Percentiles rank a stretch among this genome's conserved stretches.
Conservation (phyloP, 2,329 filamentous ascomycete species). For the Didymella lethalis region DNA sequence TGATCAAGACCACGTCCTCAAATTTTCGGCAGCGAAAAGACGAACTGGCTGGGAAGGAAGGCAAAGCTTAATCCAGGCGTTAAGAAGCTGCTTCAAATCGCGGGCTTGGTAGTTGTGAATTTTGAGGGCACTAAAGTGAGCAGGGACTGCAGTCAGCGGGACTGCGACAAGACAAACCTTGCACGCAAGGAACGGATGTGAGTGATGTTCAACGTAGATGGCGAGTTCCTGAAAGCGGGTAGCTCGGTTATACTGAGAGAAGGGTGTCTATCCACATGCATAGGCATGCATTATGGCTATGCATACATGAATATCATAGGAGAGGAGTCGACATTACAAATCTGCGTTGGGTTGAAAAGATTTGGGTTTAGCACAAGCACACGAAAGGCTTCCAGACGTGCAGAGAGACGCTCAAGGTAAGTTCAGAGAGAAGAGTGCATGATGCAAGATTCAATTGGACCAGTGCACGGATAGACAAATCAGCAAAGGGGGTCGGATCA, state of each 20-base stretch:
- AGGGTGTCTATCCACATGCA: not conserved
- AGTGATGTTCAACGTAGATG: not conserved
- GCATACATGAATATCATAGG: not conserved
- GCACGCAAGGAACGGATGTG: slow-evolving; percentile 1
- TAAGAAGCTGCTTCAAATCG: not conserved
- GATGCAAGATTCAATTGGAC: too few relatives aligned
- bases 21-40: not conserved
- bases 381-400: too few relatives aligned
- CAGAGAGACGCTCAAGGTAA: too few relatives aligned
- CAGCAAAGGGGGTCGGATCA: too few relatives aligned
- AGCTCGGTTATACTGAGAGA: not conserved
- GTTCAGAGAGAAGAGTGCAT: too few relatives aligned
- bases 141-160: not conserved
- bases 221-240: not conserved
- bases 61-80: not conserved
- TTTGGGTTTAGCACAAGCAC: too few relatives aligned
- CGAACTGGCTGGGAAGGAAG: not conserved
- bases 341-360: too few relatives aligned
- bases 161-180: not conserved
- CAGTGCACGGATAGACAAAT: not conserved
- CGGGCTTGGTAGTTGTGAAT: not conserved
- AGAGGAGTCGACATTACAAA: not conserved
- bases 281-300: not conserved
- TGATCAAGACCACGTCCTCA: not conserved
- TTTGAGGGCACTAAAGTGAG: not conserved